Evolutionary conservation across 345 rosid genomes (phyloP), one percentile per base, ranked within the genome.

Genomic region (Hirschfeldia incana): DNA sequence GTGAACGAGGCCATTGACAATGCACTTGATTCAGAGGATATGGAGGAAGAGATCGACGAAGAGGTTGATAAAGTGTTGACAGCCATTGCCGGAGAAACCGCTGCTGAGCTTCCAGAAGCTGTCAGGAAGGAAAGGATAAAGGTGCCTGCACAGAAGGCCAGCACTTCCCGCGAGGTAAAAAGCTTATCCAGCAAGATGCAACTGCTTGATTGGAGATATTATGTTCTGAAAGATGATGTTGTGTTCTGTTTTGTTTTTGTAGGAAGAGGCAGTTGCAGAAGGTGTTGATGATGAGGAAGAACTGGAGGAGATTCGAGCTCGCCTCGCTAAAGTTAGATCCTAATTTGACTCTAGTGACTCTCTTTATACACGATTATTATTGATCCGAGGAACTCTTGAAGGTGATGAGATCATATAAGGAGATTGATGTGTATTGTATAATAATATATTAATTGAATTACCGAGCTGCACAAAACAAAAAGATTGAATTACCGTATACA

Each of bases 51-150:
- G 85, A 89, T 77, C 15, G 98, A 94, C 29, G 97, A 92, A 80
- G 98, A 94, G 81, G 97, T 94, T 78, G 97, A 94, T 72, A 90
- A 94, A 87, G 96, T 94, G 73, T 82, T 94, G 92, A 88, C 92
- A 1, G 89, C 93, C 4, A 83, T 94, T 66, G 98, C 98, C 4
- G 98, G 98, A 69, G 98, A 94, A 87, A 91, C 98, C 4, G 97
- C 97, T 32, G 94, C 97, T 8, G 87, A 92, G 81, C 89, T 94
- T 27, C 98, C 98, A 1, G 90, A 86, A 72, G 93, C 98, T 32
- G 93, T 84, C 30, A 89, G 89, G 88, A 87, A 86, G 82, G 92
- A 89, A 80, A 92, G 84, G 85, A 83, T 86, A 70, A 94, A 89
- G 78, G 90, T 86, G 61, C 83, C 96, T 76, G 86, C 84, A 60